These are phyloP conservation scores for Xylaria sp. DNA, from an alignment of 2,329 filamentous ascomycete genomes.

Conservation along the genomic window DNA sequence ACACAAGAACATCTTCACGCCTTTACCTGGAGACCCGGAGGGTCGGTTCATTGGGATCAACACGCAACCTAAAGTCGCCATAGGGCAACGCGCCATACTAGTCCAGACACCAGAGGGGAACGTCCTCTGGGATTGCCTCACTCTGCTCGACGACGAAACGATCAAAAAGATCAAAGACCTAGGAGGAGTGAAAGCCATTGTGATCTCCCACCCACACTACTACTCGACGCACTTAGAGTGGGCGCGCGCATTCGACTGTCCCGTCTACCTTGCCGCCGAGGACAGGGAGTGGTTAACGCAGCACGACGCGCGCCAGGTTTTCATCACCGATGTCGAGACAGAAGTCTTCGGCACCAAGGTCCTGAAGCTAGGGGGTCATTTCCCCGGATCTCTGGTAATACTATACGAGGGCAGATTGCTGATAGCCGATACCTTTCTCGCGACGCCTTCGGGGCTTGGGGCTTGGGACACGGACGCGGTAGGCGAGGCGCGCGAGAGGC, in stretches of 20 bases:
- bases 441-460: conserved; percentile 68
- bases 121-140: conserved; percentile 82
- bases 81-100: conserved; percentile 79
- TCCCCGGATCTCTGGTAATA: conserved; percentile 77
- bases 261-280: conserved; percentile 73
- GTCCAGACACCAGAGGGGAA: conserved; percentile 74
- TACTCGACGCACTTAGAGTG: conserved; percentile 81
- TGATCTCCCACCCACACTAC: conserved; percentile 84
- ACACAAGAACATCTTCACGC: conserved; percentile 65
- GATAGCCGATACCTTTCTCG: conserved; percentile 80
- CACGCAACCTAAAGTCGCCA: conserved; percentile 70
- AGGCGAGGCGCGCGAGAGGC: conserved; percentile 52
- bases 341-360: conserved; percentile 54
- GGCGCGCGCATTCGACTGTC: conserved; percentile 74
- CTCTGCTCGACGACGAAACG: conserved; percentile 74
- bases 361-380: conserved; percentile 81
- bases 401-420: conserved; percentile 72
- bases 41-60: conserved; percentile 56
- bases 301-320: conserved; percentile 55
- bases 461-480: conserved; percentile 59
- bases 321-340: conserved; percentile 57
- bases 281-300: conserved; percentile 72
- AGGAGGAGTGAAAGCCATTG: conserved; percentile 76
- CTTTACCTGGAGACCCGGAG: conserved; percentile 48
- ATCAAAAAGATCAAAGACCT: conserved; percentile 64